A percentile compares a stretch with the other conserved stretches of the same genome.
Conservation (phyloP, 2,329 filamentous ascomycete genomes). For the Monosporascus sp. region DNA sequence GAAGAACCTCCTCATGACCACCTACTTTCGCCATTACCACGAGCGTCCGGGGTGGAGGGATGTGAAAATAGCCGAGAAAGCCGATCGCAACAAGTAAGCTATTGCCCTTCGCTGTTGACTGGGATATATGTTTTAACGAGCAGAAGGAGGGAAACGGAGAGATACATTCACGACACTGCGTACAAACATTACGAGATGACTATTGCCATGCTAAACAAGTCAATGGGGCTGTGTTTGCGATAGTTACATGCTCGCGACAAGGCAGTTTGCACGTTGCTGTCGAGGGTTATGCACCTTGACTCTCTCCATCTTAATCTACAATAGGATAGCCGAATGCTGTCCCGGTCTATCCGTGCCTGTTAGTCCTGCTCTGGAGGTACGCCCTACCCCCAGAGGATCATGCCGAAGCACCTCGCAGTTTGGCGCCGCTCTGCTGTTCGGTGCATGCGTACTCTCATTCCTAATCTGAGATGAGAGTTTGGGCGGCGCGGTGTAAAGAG, state of each 20-base stretch:
- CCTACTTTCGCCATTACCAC: constrained; percentile 31
- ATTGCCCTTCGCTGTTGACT: not conserved
- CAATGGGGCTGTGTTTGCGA: constrained; percentile 61
- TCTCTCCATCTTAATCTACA: too few relatives aligned
- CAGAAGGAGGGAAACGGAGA: constrained; percentile 13
- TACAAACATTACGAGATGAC: constrained; percentile 65
- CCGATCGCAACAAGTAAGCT: constrained; percentile 11
- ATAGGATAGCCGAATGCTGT: too few relatives aligned
- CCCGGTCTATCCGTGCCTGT: too few relatives aligned
- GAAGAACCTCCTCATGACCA: constrained; percentile 58
- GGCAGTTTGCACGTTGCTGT: not conserved
- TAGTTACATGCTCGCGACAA: constrained; percentile 17
- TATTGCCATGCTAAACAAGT: constrained; percentile 67
- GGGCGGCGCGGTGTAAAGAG: too few relatives aligned
- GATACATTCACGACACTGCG: constrained; percentile 23
- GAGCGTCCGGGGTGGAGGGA: constrained; percentile 24
- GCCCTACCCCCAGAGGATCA: too few relatives aligned
- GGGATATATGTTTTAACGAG: constrained; percentile 7
- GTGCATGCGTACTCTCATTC: too few relatives aligned
- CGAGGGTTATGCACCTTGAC: too few relatives aligned
- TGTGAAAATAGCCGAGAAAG: constrained; percentile 8
- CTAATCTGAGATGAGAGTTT: too few relatives aligned
- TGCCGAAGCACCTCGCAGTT: too few relatives aligned
- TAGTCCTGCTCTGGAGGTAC: too few relatives aligned
- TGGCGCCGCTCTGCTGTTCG: too few relatives aligned